These are phyloP conservation scores for Mycena metata DNA, from an alignment of 768 basidiomycete genomes.

Conservation along the genomic window DNA sequence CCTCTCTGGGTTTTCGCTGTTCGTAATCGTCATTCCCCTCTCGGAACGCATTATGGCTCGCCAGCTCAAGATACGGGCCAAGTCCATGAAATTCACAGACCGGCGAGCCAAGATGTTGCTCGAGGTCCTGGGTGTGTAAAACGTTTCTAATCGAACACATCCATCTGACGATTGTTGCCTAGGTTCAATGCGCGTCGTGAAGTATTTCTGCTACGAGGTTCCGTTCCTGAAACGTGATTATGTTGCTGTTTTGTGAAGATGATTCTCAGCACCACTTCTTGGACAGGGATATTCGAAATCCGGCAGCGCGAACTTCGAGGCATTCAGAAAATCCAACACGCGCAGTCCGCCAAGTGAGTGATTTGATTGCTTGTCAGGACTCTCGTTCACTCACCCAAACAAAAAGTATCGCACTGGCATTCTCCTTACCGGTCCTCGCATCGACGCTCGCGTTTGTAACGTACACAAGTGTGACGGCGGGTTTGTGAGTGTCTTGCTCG, in stretches of 20 bases:
- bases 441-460: constrained; percentile 77
- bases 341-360: constrained; percentile 72
- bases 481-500: constrained; percentile 46
- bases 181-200: constrained; percentile 80
- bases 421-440: constrained; percentile 72
- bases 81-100: constrained; percentile 74
- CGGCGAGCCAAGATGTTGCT: constrained; percentile 72
- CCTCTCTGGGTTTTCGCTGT: constrained; percentile 77
- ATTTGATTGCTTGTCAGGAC: constrained; percentile 10
- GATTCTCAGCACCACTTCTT: background rate
- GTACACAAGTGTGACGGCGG: constrained; percentile 67
- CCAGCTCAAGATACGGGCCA: constrained; percentile 66
- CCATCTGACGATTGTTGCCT: background rate
- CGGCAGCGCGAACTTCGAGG: constrained; percentile 69
- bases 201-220: constrained; percentile 80
- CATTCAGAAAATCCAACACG: constrained; percentile 68
- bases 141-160: background rate
- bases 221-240: constrained; percentile 74
- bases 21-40: constrained; percentile 71
- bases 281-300: constrained; percentile 65
- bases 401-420: constrained; percentile 64
- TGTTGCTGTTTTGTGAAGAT: background rate
- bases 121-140: constrained; percentile 67
- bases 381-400: constrained; percentile 25
- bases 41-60: constrained; percentile 74